Evolutionary conservation across 129 eudicot genomes (phyloP).

Genomic region (Calendula officinalis): DNA sequence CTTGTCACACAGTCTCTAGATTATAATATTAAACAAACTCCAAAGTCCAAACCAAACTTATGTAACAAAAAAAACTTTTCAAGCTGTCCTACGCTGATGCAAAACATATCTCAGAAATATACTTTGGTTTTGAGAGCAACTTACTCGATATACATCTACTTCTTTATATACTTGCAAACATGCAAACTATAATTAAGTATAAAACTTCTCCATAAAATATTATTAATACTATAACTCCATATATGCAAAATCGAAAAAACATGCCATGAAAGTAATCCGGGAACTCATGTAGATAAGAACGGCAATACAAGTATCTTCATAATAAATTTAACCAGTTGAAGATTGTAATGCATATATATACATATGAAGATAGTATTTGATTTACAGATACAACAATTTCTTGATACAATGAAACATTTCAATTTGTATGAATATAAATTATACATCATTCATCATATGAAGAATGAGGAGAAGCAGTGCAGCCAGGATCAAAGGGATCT

Average conservation of each 20-base stretch:
- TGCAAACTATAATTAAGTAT: background rate
- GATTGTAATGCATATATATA: background rate
- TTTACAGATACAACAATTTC: slow-evolving; percentile 1
- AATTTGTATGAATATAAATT: background rate
- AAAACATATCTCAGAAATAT: background rate
- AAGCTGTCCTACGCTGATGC: background rate
- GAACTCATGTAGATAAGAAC: background rate
- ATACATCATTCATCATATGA: slow-evolving; percentile 77
- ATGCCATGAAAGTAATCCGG: background rate
- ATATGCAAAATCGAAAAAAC: background rate
- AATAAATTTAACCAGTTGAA: background rate
- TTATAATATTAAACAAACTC: background rate
- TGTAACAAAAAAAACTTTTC: background rate
- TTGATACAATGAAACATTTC: slow-evolving; percentile 13
- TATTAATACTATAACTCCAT: background rate
- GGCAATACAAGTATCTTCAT: background rate
- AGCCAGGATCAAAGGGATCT: slow-evolving; percentile 95
- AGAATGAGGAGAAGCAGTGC: slow-evolving; percentile 88
- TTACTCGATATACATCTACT: background rate
- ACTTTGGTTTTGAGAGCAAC: background rate
- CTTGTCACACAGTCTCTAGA: background rate
- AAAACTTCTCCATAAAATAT: background rate
- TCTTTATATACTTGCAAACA: background rate
- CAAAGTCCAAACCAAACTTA: no score
- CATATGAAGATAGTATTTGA: slow-evolving; percentile 4